These are phyloP conservation scores for Penicillium corylophilum DNA, from an alignment of 2,329 filamentous ascomycete genomes.

Conservation along the genomic window DNA sequence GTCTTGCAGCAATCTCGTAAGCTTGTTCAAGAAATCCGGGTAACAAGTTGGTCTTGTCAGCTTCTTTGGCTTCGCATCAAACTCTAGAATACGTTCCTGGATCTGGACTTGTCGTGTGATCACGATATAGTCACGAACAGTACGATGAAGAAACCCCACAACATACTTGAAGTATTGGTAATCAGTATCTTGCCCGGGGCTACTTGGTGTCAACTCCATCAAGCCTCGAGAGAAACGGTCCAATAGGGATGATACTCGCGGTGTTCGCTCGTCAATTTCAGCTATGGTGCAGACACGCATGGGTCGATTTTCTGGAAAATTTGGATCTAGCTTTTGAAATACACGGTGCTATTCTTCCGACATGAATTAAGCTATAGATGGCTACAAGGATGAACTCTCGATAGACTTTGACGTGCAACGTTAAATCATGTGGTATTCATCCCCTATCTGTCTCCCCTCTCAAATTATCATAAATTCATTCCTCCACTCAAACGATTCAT, in stretches of 20 bases:
- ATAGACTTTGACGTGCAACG: no score
- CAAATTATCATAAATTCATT: not conserved
- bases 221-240: constrained; percentile 1
- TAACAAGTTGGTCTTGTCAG: not conserved
- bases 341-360: no score
- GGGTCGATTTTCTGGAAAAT: not conserved
- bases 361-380: no score
- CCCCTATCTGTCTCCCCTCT: no score
- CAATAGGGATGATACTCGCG: not conserved
- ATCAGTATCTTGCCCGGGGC: not conserved
- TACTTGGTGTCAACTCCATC: not conserved
- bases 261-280: not conserved
- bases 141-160: constrained; percentile 1
- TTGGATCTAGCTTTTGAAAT: no score
- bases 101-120: not conserved
- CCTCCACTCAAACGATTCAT: not conserved
- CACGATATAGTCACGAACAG: not conserved
- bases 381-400: no score
- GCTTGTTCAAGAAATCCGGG: not conserved
- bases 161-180: constrained; percentile 1
- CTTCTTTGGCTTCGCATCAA: not conserved
- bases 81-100: not conserved
- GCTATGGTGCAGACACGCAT: not conserved
- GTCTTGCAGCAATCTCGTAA: not conserved
- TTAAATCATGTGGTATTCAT: no score